Conservation (phyloP, 139 green algal genomes). For the Coccomyxa sp. region DNA sequence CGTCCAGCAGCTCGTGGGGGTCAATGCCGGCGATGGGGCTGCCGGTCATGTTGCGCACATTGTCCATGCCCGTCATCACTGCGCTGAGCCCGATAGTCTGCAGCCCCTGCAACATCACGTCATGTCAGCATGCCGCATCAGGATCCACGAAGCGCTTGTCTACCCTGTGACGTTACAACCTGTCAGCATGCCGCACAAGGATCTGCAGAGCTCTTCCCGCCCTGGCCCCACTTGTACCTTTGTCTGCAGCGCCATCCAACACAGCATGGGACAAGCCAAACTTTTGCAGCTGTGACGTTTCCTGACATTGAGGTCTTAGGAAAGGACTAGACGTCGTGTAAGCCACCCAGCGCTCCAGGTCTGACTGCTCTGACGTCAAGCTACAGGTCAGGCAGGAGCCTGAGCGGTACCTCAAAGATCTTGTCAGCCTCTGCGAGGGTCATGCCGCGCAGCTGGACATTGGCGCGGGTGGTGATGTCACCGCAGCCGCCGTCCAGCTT, state of each 20-base stretch:
- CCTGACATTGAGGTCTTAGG: too few relatives aligned
- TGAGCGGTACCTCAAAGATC: constrained; percentile 49
- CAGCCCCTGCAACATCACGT: background rate
- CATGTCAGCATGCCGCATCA: background rate
- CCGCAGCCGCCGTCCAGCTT: constrained; percentile 83
- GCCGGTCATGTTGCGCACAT: constrained; percentile 93
- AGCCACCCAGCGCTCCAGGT: background rate
- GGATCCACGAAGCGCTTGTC: too few relatives aligned
- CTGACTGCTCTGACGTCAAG: too few relatives aligned
- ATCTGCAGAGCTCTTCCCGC: too few relatives aligned
- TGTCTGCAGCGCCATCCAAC: too few relatives aligned
- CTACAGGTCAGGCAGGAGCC: background rate
- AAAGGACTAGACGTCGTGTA: too few relatives aligned
- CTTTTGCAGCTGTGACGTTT: too few relatives aligned
- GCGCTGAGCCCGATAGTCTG: background rate
- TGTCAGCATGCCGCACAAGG: too few relatives aligned
- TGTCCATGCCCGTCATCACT: constrained; percentile 85
- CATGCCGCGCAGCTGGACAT: constrained; percentile 94
- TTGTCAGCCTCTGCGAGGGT: constrained; percentile 59
- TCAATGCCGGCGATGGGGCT: constrained; percentile 82
- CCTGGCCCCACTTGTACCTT: too few relatives aligned
- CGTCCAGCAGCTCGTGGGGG: constrained; percentile 92
- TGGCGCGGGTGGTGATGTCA: constrained; percentile 97
- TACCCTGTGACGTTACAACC: too few relatives aligned
- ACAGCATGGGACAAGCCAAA: too few relatives aligned